phyloP scores from a whole-genome alignment of 805 yeast genomes.

The Candida jianshihensis region DNA sequence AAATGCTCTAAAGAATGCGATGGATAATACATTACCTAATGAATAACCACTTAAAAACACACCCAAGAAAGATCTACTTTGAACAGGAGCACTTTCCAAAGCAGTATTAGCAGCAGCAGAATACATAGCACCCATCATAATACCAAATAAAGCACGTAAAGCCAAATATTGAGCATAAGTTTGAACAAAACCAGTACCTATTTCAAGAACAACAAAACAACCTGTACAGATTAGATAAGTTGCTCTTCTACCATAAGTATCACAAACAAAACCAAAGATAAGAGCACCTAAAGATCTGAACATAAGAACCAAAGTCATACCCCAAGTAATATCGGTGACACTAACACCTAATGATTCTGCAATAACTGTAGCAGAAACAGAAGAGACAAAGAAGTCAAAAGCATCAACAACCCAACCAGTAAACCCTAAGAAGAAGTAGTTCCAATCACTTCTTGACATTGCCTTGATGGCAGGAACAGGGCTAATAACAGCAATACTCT shows the following conservation, averaged over 20 bases:
- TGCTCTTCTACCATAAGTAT: constrained; percentile 61
- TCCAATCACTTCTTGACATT: constrained; percentile 41
- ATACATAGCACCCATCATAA: constrained; percentile 67
- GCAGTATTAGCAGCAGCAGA: constrained; percentile 63
- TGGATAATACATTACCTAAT: constrained; percentile 60
- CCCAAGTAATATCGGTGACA: constrained; percentile 58
- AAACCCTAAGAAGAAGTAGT: constrained; percentile 51
- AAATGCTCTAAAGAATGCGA: constrained; percentile 58
- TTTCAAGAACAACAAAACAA: constrained; percentile 47
- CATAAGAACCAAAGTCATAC: constrained; percentile 66
- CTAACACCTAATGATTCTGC: constrained; percentile 40
- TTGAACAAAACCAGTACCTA: constrained; percentile 60
- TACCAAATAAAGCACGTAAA: constrained; percentile 58
- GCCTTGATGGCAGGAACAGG: constrained; percentile 36
- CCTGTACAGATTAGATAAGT: constrained; percentile 49
- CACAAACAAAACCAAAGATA: constrained; percentile 55
- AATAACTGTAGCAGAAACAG: constrained; percentile 45
- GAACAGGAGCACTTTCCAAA: constrained; percentile 54
- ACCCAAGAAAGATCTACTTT: constrained; percentile 53
- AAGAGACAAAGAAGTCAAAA: constrained; percentile 60
- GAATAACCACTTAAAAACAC: constrained; percentile 56
- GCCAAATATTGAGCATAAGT: constrained; percentile 53
- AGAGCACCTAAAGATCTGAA: constrained; percentile 63
- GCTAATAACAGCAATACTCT: constrained; percentile 25
- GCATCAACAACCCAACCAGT: constrained; percentile 70